Conservation (phyloP, 208 protist genomes). For the Leishmania martiniquensis region DNA sequence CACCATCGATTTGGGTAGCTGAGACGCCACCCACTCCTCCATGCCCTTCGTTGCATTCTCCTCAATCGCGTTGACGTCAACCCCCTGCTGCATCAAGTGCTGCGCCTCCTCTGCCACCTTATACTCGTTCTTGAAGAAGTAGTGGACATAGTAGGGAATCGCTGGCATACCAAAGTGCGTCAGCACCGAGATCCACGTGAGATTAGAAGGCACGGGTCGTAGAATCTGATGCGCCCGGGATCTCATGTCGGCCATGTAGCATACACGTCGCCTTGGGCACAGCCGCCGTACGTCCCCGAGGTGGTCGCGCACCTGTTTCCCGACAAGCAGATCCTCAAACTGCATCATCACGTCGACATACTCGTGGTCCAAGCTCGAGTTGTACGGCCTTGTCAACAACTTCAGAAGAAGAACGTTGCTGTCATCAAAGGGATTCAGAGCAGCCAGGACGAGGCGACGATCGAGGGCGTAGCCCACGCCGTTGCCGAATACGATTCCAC, state of each 20-base stretch:
- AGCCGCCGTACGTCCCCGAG: neutral
- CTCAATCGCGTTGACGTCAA: neutral
- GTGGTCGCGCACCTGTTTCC: neutral
- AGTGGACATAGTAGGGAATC: conserved; percentile 1
- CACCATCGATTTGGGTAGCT: neutral
- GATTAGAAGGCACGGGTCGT: neutral
- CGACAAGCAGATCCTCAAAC: neutral
- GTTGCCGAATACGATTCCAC: neutral
- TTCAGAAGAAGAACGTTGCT: neutral
- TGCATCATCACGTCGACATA: neutral
- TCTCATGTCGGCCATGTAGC: neutral
- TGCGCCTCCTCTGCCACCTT: neutral
- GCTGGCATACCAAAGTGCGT: neutral
- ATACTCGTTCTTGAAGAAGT: conserved; percentile 2
- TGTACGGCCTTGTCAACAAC: neutral
- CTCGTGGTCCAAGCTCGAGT: neutral
- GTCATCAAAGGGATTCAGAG: neutral
- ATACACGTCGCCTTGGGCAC: neutral
- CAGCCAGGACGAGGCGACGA: neutral
- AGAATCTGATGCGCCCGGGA: neutral
- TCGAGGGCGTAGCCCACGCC: neutral
- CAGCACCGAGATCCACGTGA: neutral
- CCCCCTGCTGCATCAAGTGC: neutral
- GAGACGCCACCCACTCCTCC: neutral
- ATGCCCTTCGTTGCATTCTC: neutral